Evolutionary conservation across 169 alveolate genomes (phyloP), one percentile per base, ranked within the genome.

Genomic region (Theileria equi): DNA sequence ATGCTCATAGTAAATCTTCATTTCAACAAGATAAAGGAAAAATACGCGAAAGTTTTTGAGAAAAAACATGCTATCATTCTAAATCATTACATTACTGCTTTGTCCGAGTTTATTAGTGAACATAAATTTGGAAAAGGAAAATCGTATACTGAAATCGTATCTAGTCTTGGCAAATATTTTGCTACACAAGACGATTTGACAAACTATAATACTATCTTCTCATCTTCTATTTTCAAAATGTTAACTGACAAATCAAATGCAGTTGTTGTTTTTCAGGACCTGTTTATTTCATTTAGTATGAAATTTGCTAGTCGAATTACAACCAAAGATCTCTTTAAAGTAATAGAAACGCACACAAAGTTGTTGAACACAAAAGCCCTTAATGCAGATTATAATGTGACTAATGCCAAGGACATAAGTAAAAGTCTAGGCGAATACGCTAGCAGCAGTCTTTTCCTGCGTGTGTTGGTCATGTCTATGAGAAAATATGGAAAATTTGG

Each of bases 401-500:
- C 2, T 55, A 23, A 55, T 25, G 19, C 57, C 16, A 2, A 5
- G 5, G 17, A 31, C 57, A 4, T 55, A 32, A 32, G 21, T 25
- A 11, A 57, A 23, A 4, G 16, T 38, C n/a, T 38, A 13, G n/a
- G n/a, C 45, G 13, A 13, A 0, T 48, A 57, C 40, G 10, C 40
- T n/a, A 49, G 77, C 17, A 73, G 52, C 1, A 66, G 83, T 13
- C 53, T 60, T 6, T 26, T 73, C 25, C 38, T 73, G 60, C 58
- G 71, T 17, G 34, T 73, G 6, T 25, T 55, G n/a, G 21, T 55
- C 28, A 36, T 71, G 36, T 17, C 78, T 16, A 49, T 73, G 48
- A 3, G 17, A 34, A 77, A 73, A 38, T 73, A 63, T 35, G 83
- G 83, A 23, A 43, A 36, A 19, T 35, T 41, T 17, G 83, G 83